Evolutionary conservation across 176 grass and related monocot genomes (phyloP), one percentile per base, ranked within the genome.

Genomic region (Echinochloa phyllopogon): DNA sequence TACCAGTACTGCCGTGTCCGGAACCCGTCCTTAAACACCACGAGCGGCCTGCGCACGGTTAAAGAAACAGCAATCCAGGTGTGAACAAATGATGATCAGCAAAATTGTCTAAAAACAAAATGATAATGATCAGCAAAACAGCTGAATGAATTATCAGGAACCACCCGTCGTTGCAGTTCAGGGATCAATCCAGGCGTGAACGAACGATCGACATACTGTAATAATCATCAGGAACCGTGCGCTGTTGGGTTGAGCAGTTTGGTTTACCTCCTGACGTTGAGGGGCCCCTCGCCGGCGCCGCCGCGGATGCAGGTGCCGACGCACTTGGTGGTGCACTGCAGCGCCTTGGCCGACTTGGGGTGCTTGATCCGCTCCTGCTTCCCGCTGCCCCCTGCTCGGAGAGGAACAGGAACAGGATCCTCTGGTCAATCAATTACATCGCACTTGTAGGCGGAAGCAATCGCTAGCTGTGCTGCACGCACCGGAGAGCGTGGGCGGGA

Each of bases 231-330:
- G 29, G 29, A n/a, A n/a, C n/a, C n/a, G n/a, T n/a, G n/a, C n/a
- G n/a, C n/a, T n/a, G n/a, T n/a, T n/a, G n/a, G n/a, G 39, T 21
- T 12, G 39, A 51, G 15, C 49, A 17, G 18, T n/a, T 43, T 10
- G 15, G 33, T 65, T 61, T 49, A 49, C 69, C 47, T 74, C 71
- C 71, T 74, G 47, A 74, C 71, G 70, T 94, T 94, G 86, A 94
- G 45, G 0, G 88, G 92, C 0, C 92, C 92, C 81, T 91, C 88
- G 45, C 88, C 87, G 36, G 87, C 87, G 76, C 88, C 92, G 62
- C 92, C 92, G 69, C 83, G 92, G 86, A 94, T 94, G 86, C 92
- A 94, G 83, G 92, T 94, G 88, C 69, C 65, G 75, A 94, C 88
- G 80, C 92, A 94, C 83, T 94, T 91, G 88, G 86, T 75, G 10